Percentiles rank a stretch among this genome's conserved stretches.
Evolutionary conservation across 2,329 filamentous ascomycete genomes (phyloP).

Genomic region (Ascochyta lentis): DNA sequence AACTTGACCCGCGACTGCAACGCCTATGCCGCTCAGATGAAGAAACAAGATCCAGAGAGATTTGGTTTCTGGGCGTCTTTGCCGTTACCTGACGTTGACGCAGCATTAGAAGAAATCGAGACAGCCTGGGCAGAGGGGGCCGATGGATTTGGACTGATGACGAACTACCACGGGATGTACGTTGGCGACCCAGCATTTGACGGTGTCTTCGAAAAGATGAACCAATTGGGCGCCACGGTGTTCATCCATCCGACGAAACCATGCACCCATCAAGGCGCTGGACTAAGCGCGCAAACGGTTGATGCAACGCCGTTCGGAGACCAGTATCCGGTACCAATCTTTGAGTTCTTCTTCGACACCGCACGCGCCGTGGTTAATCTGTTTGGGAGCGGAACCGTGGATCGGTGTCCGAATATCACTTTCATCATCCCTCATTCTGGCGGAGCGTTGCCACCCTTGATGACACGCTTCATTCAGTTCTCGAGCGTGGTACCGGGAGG

Average conservation of each 20-base stretch:
- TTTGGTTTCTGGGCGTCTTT: conserved; percentile 63
- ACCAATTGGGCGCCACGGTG: conserved; percentile 55
- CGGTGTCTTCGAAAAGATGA: conserved; percentile 57
- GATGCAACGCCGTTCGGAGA: conserved; percentile 48
- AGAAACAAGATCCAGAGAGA: conserved; percentile 44
- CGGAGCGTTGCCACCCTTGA: conserved; percentile 54
- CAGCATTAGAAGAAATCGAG: conserved; percentile 57
- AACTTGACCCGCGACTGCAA: conserved; percentile 52
- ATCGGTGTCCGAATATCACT: conserved; percentile 54
- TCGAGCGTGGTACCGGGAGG: conserved; percentile 49
- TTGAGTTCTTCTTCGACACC: conserved; percentile 63
- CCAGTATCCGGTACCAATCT: conserved; percentile 53
- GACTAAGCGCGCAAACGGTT: conserved; percentile 13
- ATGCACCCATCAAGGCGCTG: conserved; percentile 44
- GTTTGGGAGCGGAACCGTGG: conserved; percentile 56
- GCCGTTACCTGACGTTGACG: conserved; percentile 59
- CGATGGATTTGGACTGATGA: conserved; percentile 60
- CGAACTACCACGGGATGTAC: conserved; percentile 62
- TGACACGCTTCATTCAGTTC: conserved; percentile 54
- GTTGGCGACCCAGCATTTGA: conserved; percentile 57
- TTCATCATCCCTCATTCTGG: conserved; percentile 60
- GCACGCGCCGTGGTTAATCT: conserved; percentile 58
- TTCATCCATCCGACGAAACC: conserved; percentile 65
- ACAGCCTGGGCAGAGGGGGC: conserved; percentile 52
- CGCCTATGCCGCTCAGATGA: conserved; percentile 50